These are phyloP conservation scores for Entonaema liquescens DNA, from an alignment of 495 filamentous ascomycete species.

Conservation along the genomic window DNA sequence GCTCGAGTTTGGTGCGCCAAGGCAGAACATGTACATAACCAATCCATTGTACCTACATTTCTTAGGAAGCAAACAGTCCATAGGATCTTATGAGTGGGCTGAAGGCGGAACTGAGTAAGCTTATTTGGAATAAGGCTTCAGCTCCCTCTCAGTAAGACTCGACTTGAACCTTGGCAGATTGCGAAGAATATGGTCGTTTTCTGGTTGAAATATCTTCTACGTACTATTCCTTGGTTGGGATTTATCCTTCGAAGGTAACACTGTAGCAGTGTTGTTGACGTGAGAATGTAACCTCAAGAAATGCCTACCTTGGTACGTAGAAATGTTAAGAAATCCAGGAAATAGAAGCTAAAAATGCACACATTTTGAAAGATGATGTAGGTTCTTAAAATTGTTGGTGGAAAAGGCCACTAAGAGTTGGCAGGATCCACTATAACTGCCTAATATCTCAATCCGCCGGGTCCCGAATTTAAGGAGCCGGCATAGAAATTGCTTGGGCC, in stretches of 20 bases:
- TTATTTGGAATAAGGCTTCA: background rate
- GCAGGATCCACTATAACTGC: background rate
- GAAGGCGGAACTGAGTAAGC: background rate
- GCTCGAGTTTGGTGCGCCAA: background rate
- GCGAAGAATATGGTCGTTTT: background rate
- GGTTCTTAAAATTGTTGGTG: background rate
- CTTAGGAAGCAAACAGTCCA: background rate
- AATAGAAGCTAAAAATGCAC: background rate
- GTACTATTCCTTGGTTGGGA: background rate
- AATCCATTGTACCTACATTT: background rate
- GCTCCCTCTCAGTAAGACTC: background rate
- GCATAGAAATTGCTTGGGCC: background rate
- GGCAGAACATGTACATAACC: background rate
- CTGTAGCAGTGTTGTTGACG: background rate
- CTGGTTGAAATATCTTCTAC: background rate
- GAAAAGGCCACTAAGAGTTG: background rate
- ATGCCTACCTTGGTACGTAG: background rate
- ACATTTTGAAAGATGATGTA: constrained; percentile 5
- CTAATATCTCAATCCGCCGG: background rate
- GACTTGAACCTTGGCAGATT: background rate
- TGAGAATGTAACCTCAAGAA: background rate
- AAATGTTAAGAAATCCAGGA: background rate
- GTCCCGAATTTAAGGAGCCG: background rate
- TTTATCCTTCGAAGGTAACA: background rate
- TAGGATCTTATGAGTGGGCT: background rate